Evolutionary conservation across 2,329 filamentous ascomycete species (phyloP).

Genomic region (Diaporthe aspalathi): DNA sequence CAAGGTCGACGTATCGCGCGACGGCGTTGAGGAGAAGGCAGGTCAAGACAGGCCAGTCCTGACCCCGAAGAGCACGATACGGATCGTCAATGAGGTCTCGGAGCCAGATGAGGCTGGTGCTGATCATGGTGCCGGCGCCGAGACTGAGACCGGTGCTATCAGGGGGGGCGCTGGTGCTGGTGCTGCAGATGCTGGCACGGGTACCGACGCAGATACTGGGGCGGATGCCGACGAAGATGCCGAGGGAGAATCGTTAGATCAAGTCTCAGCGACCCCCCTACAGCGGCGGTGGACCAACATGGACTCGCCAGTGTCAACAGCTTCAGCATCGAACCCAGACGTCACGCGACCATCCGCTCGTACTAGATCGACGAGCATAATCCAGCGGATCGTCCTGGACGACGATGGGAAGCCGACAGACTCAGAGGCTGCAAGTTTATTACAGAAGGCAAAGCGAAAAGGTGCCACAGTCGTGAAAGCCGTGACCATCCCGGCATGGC

Average conservation of each 20-base stretch:
- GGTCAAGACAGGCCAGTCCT: constrained; percentile 47
- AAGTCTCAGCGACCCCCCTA: constrained; percentile 44
- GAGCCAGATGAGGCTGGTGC: constrained; percentile 19
- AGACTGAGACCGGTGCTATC: constrained; percentile 40
- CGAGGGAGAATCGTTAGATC: constrained; percentile 37
- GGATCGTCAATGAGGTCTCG: constrained; percentile 45
- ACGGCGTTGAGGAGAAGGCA: constrained; percentile 67
- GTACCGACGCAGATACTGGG: background rate
- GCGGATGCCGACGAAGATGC: constrained; percentile 31
- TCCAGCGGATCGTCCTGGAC: constrained; percentile 69
- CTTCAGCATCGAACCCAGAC: constrained; percentile 42
- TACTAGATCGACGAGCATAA: constrained; percentile 68
- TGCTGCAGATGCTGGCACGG: background rate
- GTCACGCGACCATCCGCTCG: constrained; percentile 52
- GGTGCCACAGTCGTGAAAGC: constrained; percentile 74
- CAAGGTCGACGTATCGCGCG: constrained; percentile 86
- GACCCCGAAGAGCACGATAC: constrained; percentile 48
- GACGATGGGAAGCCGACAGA: constrained; percentile 59
- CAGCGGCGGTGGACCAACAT: constrained; percentile 51
- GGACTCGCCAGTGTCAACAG: constrained; percentile 39
- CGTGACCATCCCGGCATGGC: constrained; percentile 95
- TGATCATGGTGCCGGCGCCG: constrained; percentile 35
- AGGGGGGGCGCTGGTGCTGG: constrained; percentile 29
- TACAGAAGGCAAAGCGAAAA: constrained; percentile 58
- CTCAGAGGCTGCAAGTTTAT: constrained; percentile 54